phyloP scores from a whole-genome alignment of 768 basidiomycete genomes.

The Antrodiella citrinella region DNA sequence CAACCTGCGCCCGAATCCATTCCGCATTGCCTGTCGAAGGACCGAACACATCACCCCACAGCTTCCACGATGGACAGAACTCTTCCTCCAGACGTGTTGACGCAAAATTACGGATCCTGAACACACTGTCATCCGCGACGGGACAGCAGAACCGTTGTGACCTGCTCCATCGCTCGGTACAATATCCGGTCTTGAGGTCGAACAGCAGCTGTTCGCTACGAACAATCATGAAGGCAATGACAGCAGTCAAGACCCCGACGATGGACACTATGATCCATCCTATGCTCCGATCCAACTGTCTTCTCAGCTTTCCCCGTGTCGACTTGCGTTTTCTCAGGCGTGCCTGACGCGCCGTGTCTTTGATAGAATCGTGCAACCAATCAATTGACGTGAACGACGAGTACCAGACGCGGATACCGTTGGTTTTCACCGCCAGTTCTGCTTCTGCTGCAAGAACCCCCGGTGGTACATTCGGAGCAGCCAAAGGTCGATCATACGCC shows the following conservation, averaged over 20 bases:
- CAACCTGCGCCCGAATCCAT: slow-evolving; percentile 31
- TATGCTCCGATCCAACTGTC: slow-evolving; percentile 65
- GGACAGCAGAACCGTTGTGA: slow-evolving; percentile 82
- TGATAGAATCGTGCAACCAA: slow-evolving; percentile 95
- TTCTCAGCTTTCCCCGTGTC: slow-evolving; percentile 52
- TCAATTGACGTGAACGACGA: slow-evolving; percentile 87
- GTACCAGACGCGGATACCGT: slow-evolving; percentile 91
- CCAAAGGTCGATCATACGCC: slow-evolving; percentile 54
- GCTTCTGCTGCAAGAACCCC: slow-evolving; percentile 20
- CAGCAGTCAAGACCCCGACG: slow-evolving; percentile 78
- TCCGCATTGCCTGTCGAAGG: slow-evolving; percentile 24
- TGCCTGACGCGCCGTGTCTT: slow-evolving; percentile 79
- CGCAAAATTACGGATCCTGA: slow-evolving; percentile 4
- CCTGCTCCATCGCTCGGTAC: slow-evolving; percentile 57
- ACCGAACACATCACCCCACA: slow-evolving; percentile 60
- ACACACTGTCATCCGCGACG: slow-evolving; percentile 10
- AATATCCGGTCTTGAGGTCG: slow-evolving; percentile 90
- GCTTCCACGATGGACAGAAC: slow-evolving; percentile 60
- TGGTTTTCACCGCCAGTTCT: slow-evolving; percentile 57
- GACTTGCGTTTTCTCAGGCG: slow-evolving; percentile 66
- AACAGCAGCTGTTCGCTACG: slow-evolving; percentile 85
- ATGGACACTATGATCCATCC: slow-evolving; percentile 89
- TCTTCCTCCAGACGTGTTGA: slow-evolving; percentile 17
- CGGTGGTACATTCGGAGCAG: slow-evolving; percentile 5
- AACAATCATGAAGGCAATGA: slow-evolving; percentile 82